phyloP scores from a whole-genome alignment of 148 eudicot genomes.

The Vaccinium corymbosum region DNA sequence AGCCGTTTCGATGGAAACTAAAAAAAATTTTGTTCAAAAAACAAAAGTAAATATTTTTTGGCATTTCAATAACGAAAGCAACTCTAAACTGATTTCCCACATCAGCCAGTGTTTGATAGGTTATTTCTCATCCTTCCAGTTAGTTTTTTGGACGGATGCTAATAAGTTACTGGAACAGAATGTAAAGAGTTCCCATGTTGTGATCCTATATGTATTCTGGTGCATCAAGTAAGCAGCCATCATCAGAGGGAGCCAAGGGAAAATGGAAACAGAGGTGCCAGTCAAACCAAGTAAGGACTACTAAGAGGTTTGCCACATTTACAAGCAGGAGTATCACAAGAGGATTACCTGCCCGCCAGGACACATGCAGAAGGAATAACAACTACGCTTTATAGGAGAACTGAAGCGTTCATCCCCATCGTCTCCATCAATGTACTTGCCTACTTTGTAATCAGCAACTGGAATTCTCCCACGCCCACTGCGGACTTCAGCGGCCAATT shows the following conservation, averaged over 20 bases:
- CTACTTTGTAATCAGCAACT: slow-evolving; percentile 95
- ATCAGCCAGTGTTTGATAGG: neutral
- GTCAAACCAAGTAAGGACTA: neutral
- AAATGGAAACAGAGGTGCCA: neutral
- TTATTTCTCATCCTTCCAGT: neutral
- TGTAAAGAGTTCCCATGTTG: neutral
- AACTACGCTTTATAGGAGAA: slow-evolving; percentile 47
- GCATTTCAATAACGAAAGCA: slow-evolving; percentile 7
- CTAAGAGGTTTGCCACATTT: neutral
- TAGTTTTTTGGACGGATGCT: neutral
- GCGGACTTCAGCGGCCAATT: slow-evolving; percentile 72
- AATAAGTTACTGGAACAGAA: neutral
- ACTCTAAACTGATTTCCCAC: neutral
- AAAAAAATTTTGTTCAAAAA: neutral
- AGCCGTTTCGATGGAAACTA: neutral
- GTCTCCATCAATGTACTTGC: slow-evolving; percentile 47
- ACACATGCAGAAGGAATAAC: slow-evolving; percentile 99
- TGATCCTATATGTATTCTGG: neutral
- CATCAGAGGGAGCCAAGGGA: neutral
- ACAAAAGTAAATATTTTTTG: neutral
- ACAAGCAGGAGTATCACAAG: neutral
- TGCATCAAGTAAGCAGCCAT: neutral
- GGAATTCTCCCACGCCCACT: slow-evolving; percentile 94
- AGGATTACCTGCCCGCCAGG: slow-evolving; percentile 94
- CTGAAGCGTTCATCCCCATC: slow-evolving; percentile 20